These are phyloP conservation scores for Saccharomycopsis schoenii DNA, from an alignment of 805 yeast genomes.

Conservation along the genomic window DNA sequence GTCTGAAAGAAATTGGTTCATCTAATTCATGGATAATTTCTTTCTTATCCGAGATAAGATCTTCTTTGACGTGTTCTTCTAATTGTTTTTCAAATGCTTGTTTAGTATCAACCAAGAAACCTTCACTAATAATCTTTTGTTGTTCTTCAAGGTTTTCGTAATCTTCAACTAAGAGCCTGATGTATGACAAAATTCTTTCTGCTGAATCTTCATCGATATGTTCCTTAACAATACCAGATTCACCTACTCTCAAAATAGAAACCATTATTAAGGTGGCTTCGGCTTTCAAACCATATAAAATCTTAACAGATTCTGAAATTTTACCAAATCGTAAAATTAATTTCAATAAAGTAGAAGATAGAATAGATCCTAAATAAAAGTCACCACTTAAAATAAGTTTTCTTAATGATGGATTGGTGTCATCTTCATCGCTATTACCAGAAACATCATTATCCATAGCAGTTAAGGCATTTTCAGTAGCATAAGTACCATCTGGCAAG, in stretches of 20 bases:
- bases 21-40: conserved; percentile 50
- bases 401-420: conserved; percentile 61
- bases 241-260: conserved; percentile 81
- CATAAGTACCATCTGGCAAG: conserved; percentile 98
- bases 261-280: conserved; percentile 92
- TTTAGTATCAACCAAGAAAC: conserved; percentile 82
- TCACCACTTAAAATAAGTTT: conserved; percentile 77
- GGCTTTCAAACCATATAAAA: conserved; percentile 78
- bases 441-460: conserved; percentile 31
- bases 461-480: conserved; percentile 80
- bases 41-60: conserved; percentile 38
- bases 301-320: conserved; percentile 41
- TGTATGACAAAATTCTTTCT: conserved; percentile 87
- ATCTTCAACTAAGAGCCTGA: conserved; percentile 67
- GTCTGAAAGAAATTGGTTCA: conserved; percentile 70
- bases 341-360: conserved; percentile 83
- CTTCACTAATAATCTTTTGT: conserved; percentile 37
- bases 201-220: conserved; percentile 92
- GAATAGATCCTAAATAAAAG: conserved; percentile 79
- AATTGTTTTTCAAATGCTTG: conserved; percentile 69
- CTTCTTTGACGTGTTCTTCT: conserved; percentile 30
- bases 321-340: conserved; percentile 67
- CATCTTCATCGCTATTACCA: conserved; percentile 27
- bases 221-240: conserved; percentile 55
- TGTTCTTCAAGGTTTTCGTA: conserved; percentile 36